phyloP scores from a whole-genome alignment of 2,329 filamentous ascomycete species.

The Penicillium sclerotiorum region DNA sequence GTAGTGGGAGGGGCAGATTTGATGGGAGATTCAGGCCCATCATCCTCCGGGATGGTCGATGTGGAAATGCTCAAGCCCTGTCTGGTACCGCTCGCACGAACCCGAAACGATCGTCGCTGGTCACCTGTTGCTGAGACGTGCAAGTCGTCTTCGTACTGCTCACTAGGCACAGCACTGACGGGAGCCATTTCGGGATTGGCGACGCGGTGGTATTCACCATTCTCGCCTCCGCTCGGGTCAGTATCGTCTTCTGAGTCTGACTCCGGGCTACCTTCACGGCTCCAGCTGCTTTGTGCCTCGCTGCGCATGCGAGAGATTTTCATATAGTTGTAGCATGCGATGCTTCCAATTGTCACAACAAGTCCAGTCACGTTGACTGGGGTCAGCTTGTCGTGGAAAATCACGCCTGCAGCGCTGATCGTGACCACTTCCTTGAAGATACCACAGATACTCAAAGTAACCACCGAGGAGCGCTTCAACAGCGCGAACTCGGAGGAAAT shows the following conservation, averaged over 20 bases:
- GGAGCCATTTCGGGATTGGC: constrained; percentile 26
- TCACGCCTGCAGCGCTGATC: constrained; percentile 80
- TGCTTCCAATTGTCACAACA: constrained; percentile 83
- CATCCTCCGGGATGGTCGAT: constrained; percentile 33
- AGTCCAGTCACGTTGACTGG: constrained; percentile 84
- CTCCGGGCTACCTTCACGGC: constrained; percentile 26
- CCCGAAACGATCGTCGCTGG: constrained; percentile 35
- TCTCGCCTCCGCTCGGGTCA: constrained; percentile 24
- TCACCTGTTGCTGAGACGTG: constrained; percentile 30
- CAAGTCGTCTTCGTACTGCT: constrained; percentile 26
- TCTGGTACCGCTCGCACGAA: constrained; percentile 36
- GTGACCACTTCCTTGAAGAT: constrained; percentile 99
- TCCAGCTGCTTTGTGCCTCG: constrained; percentile 60
- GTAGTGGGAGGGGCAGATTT: constrained; percentile 37
- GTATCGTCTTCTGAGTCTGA: constrained; percentile 34
- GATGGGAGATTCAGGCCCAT: constrained; percentile 28
- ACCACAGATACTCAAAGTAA: constrained; percentile 92
- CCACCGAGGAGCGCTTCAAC: constrained; percentile 90
- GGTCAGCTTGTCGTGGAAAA: constrained; percentile 88
- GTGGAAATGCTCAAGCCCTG: constrained; percentile 35
- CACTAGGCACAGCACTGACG: constrained; percentile 18
- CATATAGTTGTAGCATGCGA: constrained; percentile 89
- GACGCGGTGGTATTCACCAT: constrained; percentile 31
- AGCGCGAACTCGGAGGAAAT: constrained; percentile 94
- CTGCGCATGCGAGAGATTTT: constrained; percentile 87